Evolutionary conservation across 1,139 yeast genomes (phyloP).

Genomic region (Meyerozyma smithsonii): DNA sequence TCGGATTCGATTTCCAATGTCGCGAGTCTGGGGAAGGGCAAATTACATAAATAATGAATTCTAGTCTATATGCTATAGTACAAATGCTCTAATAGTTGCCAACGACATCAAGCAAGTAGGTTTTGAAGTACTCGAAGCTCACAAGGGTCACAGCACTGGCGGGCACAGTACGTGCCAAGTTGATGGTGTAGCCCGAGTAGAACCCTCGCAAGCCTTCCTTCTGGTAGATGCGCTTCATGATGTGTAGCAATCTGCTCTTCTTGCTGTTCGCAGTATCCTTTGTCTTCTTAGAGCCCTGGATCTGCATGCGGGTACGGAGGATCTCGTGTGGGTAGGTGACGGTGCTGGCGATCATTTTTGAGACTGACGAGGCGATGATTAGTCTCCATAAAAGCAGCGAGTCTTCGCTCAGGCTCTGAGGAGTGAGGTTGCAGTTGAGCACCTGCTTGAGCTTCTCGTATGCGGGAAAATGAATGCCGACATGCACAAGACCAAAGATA

Average conservation of each 20-base stretch:
- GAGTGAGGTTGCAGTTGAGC: conserved; percentile 29
- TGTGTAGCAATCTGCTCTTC: conserved; percentile 17
- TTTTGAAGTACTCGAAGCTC: conserved; percentile 84
- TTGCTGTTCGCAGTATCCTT: conserved; percentile 6
- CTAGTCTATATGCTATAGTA: background rate
- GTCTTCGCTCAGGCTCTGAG: conserved; percentile 8
- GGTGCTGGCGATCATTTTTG: conserved; percentile 86
- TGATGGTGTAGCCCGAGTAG: conserved; percentile 85
- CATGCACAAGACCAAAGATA: conserved; percentile 83
- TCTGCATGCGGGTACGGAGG: conserved; percentile 85
- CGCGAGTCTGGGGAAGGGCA: background rate
- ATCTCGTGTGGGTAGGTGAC: conserved; percentile 96
- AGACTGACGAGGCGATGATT: conserved; percentile 68
- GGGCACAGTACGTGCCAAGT: conserved; percentile 87
- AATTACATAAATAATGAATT: background rate
- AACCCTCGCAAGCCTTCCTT: conserved; percentile 81
- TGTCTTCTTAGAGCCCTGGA: conserved; percentile 23
- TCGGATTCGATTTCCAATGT: background rate
- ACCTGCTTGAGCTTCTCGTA: conserved; percentile 71
- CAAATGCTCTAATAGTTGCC: conserved; percentile 15
- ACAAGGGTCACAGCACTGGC: conserved; percentile 92
- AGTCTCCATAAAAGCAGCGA: conserved; percentile 38
- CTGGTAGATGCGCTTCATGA: conserved; percentile 44
- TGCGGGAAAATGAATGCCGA: conserved; percentile 96
- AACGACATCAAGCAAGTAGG: conserved; percentile 44